Conservation (phyloP, 2,329 filamentous ascomycete genomes). For the Fonsecaea nubica region DNA sequence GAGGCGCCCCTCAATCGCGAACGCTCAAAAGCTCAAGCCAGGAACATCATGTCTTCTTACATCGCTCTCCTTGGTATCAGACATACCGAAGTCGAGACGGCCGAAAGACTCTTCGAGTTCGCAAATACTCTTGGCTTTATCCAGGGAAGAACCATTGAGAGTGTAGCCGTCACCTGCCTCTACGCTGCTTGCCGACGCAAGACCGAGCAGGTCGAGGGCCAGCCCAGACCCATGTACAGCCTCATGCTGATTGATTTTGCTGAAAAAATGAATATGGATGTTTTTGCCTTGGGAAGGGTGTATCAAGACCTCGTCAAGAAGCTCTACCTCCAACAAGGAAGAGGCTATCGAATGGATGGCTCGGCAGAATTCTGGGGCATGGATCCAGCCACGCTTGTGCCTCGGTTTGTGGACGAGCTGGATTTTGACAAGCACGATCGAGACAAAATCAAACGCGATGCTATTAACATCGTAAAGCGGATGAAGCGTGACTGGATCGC, state of each 20-base stretch:
- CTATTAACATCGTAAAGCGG: slow-evolving; percentile 58
- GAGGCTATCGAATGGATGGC: slow-evolving; percentile 53
- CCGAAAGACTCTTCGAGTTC: slow-evolving; percentile 76
- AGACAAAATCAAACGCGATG: slow-evolving; percentile 84
- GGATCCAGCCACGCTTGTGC: slow-evolving; percentile 81
- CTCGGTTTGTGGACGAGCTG: slow-evolving; percentile 86
- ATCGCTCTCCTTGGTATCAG: slow-evolving; percentile 66
- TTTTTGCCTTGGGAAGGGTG: slow-evolving; percentile 87
- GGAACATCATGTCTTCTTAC: slow-evolving; percentile 64
- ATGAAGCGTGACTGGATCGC: slow-evolving; percentile 64
- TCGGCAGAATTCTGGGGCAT: slow-evolving; percentile 31
- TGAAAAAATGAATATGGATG: slow-evolving; percentile 74
- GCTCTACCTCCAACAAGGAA: slow-evolving; percentile 50
- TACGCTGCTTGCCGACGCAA: slow-evolving; percentile 78
- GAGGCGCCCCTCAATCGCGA: slow-evolving; percentile 46
- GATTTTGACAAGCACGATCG: slow-evolving; percentile 78
- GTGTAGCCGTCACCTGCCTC: slow-evolving; percentile 87
- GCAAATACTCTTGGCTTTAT: slow-evolving; percentile 78
- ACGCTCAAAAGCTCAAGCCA: slow-evolving; percentile 39
- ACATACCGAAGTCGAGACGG: slow-evolving; percentile 60
- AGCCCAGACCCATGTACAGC: slow-evolving; percentile 43
- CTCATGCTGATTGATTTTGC: slow-evolving; percentile 96
- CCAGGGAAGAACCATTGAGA: slow-evolving; percentile 82
- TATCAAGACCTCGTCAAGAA: slow-evolving; percentile 81
- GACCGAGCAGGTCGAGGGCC: slow-evolving; percentile 58